Conservation (phyloP, 441 rosid species). For the Cnidoscolus chayamansa region DNA sequence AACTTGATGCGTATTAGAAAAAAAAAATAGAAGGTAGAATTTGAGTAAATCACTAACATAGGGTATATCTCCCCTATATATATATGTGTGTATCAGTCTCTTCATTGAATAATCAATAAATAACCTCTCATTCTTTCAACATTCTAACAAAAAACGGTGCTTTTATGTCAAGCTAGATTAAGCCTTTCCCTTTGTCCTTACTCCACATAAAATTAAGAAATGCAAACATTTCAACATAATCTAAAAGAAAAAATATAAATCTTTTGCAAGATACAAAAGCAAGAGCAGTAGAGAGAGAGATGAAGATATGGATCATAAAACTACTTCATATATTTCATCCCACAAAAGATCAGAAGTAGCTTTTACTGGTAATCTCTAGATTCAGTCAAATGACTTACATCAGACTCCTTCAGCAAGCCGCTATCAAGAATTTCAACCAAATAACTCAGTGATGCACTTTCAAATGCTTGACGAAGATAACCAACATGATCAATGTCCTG, state of each 20-base stretch:
- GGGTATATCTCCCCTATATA: no score
- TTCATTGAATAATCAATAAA: no score
- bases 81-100: no score
- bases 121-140: no score
- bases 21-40: no score
- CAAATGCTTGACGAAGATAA: constrained; percentile 88
- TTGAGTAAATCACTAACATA: no score
- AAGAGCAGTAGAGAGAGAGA: not conserved
- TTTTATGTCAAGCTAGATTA: not conserved
- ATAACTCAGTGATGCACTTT: constrained; percentile 69
- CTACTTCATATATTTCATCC: not conserved
- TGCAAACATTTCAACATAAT: not conserved
- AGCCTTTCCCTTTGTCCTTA: not conserved
- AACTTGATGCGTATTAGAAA: no score
- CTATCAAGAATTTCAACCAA: constrained; percentile 76
- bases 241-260: constrained; percentile 4
- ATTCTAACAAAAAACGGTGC: not conserved
- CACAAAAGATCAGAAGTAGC: not conserved
- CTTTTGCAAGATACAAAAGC: not conserved
- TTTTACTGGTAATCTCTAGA: not conserved
- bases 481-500: constrained; percentile 91
- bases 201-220: not conserved
- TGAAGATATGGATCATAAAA: not conserved
- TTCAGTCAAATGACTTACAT: constrained; percentile 51
- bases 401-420: constrained; percentile 61